Evolutionary conservation across 2,329 filamentous ascomycete genomes (phyloP), one percentile per base, ranked within the genome.

Genomic region (Aspergillus texensis): DNA sequence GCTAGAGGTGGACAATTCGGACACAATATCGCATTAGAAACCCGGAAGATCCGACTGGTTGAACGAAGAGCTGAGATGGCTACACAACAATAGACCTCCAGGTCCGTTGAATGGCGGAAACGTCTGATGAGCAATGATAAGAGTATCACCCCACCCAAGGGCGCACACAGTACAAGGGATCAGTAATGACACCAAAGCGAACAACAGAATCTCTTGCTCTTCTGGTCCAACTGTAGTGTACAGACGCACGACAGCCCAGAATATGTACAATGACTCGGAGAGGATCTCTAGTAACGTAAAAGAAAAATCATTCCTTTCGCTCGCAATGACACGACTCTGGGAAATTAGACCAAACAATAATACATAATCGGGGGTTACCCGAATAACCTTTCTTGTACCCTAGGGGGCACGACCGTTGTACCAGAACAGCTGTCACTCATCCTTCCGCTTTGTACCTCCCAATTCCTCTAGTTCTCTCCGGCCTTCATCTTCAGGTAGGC

Each of bases 401-500:
- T 71, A 71, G 70, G 70, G 73, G 70, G 74, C 72, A 73, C 73
- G 68, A 68, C 67, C 70, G 66, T 68, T 70, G 68, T 70, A 72
- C 69, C 66, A 65, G 52, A 72, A 75, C 71, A 62, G 67, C 63
- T 69, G 74, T 72, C 71, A 71, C 67, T 66, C 70, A 70, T 72
- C 72, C 72, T 71, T 69, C 69, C 70, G 63, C 65, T 70, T 62
- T 68, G 61, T 67, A 61, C 60, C 64, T 71, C 61, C 62, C 68
- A 54, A 62, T 57, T 46, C 50, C 59, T 73, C 69, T 76, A 78
- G 70, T 71, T 70, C 70, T 84, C 82, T 57, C 78, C 81, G 59
- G 80, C 79, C 72, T 93, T 81, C 72, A 87, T 84, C 74, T 88
- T 86, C 79, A 97, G 82, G 80, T 88, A 92, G 72, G 91, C 89